Evolutionary conservation across 2,329 filamentous ascomycete genomes (phyloP).

Genomic region (Aureobasidium pullulans): DNA sequence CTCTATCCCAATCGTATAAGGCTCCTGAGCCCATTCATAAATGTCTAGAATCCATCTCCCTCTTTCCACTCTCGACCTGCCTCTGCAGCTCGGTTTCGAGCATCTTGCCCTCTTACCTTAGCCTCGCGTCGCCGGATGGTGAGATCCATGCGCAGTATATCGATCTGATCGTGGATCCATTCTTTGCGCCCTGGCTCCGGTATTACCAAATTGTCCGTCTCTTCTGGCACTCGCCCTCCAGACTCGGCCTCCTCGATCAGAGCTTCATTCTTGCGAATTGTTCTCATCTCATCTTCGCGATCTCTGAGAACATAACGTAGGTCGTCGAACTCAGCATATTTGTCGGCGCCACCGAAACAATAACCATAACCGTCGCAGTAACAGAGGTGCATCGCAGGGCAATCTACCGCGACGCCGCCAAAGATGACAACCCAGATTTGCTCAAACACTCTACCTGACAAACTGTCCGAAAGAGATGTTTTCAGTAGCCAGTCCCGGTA

Average conservation of each 20-base stretch:
- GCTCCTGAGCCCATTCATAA: not conserved
- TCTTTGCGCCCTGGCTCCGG: constrained; percentile 36
- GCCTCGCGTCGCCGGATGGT: constrained; percentile 38
- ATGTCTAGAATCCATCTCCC: constrained; percentile 45
- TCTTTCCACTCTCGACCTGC: constrained; percentile 48
- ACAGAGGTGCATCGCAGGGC: constrained; percentile 49
- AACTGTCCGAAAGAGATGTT: constrained; percentile 48
- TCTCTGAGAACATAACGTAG: constrained; percentile 37
- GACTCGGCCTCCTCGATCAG: constrained; percentile 29
- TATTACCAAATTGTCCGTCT: constrained; percentile 23
- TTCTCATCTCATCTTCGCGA: constrained; percentile 33
- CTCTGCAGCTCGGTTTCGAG: constrained; percentile 44
- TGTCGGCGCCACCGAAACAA: constrained; percentile 48
- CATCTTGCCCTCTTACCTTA: constrained; percentile 44
- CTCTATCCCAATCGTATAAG: not conserved
- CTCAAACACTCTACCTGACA: constrained; percentile 55
- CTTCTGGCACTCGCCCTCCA: constrained; percentile 28
- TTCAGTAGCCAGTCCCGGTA: constrained; percentile 55
- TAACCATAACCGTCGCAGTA: constrained; percentile 58
- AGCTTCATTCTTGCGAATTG: constrained; percentile 36
- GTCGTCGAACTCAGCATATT: constrained; percentile 43
- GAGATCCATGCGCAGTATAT: constrained; percentile 36
- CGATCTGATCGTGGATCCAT: constrained; percentile 38
- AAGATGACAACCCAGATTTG: constrained; percentile 60
- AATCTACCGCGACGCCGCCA: constrained; percentile 42